Conservation (phyloP, 2,329 filamentous ascomycete genomes). For the Botrytis elliptica region DNA sequence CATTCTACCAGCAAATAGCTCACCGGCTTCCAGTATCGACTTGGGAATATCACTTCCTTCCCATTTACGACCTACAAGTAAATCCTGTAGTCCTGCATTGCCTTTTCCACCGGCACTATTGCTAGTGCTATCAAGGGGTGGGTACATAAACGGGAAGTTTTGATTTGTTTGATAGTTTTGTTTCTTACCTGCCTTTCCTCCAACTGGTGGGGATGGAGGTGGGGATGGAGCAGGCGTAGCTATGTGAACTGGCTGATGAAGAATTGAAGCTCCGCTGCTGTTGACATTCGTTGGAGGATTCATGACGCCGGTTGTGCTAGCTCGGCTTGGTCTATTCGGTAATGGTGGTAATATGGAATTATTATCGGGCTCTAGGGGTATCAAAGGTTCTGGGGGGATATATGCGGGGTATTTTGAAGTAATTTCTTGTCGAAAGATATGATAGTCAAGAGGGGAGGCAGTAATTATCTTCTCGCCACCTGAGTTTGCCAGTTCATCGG, state of each 20-base stretch:
- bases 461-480: slow-evolving; percentile 71
- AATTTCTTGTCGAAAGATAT: slow-evolving; percentile 93
- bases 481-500: slow-evolving; percentile 52
- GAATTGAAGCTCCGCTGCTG: slow-evolving; percentile 70
- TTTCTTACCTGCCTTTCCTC: slow-evolving; percentile 93
- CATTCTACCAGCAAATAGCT: slow-evolving; percentile 85
- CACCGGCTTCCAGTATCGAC: slow-evolving; percentile 91
- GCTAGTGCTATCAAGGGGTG: slow-evolving; percentile 82
- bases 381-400: slow-evolving; percentile 77
- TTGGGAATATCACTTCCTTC: slow-evolving; percentile 91
- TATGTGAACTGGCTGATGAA: slow-evolving; percentile 95
- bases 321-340: slow-evolving; percentile 67
- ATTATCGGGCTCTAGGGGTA: slow-evolving; percentile 86
- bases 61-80: slow-evolving; percentile 80
- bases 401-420: slow-evolving; percentile 98
- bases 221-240: slow-evolving; percentile 97
- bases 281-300: slow-evolving; percentile 53
- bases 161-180: slow-evolving; percentile 99
- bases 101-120: slow-evolving; percentile 91
- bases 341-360: slow-evolving; percentile 86
- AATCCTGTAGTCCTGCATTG: slow-evolving; percentile 73
- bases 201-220: slow-evolving; percentile 81
- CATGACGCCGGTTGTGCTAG: slow-evolving; percentile 61
- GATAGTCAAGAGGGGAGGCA: slow-evolving; percentile 92
- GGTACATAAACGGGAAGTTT: slow-evolving; percentile 97